Evolutionary conservation across 108 stramenopile genomes (phyloP).

Genomic region (Stephanodiscus minutulus): DNA sequence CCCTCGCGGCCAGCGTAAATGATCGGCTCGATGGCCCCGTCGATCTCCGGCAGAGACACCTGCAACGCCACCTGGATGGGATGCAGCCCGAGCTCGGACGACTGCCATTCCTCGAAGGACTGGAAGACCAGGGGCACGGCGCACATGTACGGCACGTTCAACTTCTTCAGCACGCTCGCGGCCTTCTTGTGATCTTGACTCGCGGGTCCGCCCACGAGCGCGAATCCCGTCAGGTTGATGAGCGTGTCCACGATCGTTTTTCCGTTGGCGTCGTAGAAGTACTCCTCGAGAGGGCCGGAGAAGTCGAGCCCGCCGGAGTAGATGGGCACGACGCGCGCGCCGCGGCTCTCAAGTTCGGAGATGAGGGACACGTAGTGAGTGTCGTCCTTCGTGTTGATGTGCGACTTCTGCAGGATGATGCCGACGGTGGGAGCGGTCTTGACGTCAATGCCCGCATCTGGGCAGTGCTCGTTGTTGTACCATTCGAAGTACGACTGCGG

Average conservation of each 20-base stretch:
- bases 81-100: constrained; percentile 94
- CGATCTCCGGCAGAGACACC: constrained; percentile 96
- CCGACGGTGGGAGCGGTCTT: constrained; percentile 90
- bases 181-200: constrained; percentile 97
- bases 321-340: constrained; percentile 87
- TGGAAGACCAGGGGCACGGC: constrained; percentile 97
- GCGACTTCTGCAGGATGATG: constrained; percentile 95
- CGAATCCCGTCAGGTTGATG: constrained; percentile 96
- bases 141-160: constrained; percentile 95
- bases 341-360: constrained; percentile 93
- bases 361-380: constrained; percentile 96
- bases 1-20: constrained; percentile 97
- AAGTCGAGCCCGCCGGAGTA: constrained; percentile 98
- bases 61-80: constrained; percentile 97
- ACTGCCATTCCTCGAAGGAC: constrained; percentile 97
- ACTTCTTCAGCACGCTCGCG: constrained; percentile 80
- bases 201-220: constrained; percentile 95
- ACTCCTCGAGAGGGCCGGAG: constrained; percentile 94
- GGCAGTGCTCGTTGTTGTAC: constrained; percentile 94
- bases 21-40: constrained; percentile 97
- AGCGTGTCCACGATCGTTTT: constrained; percentile 91
- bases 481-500: constrained; percentile 86
- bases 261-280: constrained; percentile 81
- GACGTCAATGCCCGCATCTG: constrained; percentile 91
- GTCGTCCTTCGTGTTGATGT: constrained; percentile 98